Evolutionary conservation across 2,329 filamentous ascomycete genomes (phyloP).

Genomic region (Fusarium mangiferae): DNA sequence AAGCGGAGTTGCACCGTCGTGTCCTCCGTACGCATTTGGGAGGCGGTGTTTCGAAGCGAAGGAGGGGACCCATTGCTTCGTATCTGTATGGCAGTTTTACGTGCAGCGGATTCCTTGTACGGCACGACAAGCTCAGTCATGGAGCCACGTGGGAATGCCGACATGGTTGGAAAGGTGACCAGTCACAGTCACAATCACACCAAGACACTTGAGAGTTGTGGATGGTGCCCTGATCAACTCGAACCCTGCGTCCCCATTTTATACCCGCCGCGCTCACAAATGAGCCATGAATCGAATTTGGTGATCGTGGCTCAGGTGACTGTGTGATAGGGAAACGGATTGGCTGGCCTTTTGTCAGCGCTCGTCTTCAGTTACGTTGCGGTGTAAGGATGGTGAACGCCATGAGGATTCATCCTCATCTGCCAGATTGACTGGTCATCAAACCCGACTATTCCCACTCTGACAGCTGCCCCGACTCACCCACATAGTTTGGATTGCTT

Average conservation of each 20-base stretch:
- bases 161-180: constrained; percentile 37
- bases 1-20: not conserved
- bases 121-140: constrained; percentile 31
- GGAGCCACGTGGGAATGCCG: constrained; percentile 42
- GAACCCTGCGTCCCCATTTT: not conserved
- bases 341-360: not conserved
- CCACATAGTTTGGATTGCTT: not conserved
- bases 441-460: constrained; percentile 41
- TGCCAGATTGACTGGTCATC: not conserved
- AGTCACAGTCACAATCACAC: constrained; percentile 26
- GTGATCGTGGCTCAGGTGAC: constrained; percentile 13
- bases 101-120: constrained; percentile 26
- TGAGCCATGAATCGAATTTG: constrained; percentile 16
- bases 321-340: constrained; percentile 1
- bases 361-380: constrained; percentile 2
- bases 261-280: constrained; percentile 8
- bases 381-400: constrained; percentile 26
- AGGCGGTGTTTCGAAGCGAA: constrained; percentile 10
- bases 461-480: constrained; percentile 13
- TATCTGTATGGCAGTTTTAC: constrained; percentile 33
- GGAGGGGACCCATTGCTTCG: not conserved
- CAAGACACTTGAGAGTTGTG: not conserved
- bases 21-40: not conserved
- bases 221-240: not conserved
- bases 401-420: not conserved